Evolutionary conservation across 2,329 filamentous ascomycete genomes (phyloP), one percentile per base, ranked within the genome.

Genomic region (Clathrospora elynae): DNA sequence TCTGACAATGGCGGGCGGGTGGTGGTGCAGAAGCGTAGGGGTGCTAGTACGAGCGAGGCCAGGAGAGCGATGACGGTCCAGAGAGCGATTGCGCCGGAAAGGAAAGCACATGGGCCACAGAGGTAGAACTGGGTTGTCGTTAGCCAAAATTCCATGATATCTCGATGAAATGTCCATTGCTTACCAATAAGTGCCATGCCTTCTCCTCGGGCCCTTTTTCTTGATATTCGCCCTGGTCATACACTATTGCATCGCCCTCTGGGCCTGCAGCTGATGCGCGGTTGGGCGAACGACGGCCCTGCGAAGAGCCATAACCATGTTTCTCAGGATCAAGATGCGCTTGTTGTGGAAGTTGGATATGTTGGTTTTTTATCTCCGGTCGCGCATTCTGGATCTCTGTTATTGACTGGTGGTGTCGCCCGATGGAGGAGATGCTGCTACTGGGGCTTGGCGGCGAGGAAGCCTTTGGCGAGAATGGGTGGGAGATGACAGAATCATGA

Each of bases 1-100:
- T 74, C 64, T 23, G 71, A 66, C 40, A 81, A 75, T 1, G 75
- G 65, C 8, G 72, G 73, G 20, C 74, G 71, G 35, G 68, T 68
- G 22, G 68, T 68, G 22, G 75, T 73, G 67, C 77, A 82, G 46
- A 83, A 63, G 29, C 78, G 77, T 31, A 84, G 64, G 4, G 81
- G 81, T 25, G 76, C 74, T 28, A 78, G 69, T 20, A 76, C 64
- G 40, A 78, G 49, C 16, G 61, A 56, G 41, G 80, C 74, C 51
- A 82, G 34, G 30, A 82, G 55, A 10, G 77, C 73, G 46, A 66
- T 12, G 25, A 70, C 51, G 12, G 81, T 78, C 72, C 81, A 85
- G 34, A 82, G 45, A 25, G 74, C 71, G 51, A 80, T 77, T 49
- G 75, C 61, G 20, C 80, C 56, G 37, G 80, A 81, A 54, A 83